Evolutionary conservation across 2,329 filamentous ascomycete genomes (phyloP), one percentile per base, ranked within the genome.

Genomic region (Diaporthe vaccinii): DNA sequence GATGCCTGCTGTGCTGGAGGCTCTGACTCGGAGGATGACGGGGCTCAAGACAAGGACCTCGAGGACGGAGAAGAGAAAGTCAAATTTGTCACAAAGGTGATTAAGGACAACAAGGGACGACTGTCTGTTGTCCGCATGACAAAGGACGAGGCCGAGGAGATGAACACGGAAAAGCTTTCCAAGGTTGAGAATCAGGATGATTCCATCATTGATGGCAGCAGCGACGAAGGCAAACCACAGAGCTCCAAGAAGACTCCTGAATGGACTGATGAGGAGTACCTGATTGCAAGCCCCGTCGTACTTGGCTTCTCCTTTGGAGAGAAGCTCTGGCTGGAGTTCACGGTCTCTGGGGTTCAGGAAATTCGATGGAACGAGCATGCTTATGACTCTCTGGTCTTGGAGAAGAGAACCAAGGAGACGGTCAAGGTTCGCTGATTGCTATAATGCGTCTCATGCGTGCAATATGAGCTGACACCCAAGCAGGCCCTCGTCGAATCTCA

Each of bases 281-380:
- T 98, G 8, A 93, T 97, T 67, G 92, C 95, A 2, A 96, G 94
- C 2, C 93, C 95, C 0, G 92, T 97, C 0, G 94, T 98, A 0
- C 89, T 97, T 2, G 96, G 95, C 0, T 98, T 98, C 79, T 91
- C 94, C 0, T 97, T 98, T 82, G 91, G 91, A 1, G 95, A 98
- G 84, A 98, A 98, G 84, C 87, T 95, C 14, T 98, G 95, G 96
- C 89, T 98, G 0, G 95, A 98, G 82, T 95, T 98, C 79, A 92
- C 92, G 0, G 92, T 98, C 28, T 94, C 93, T 0, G 92, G 93
- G 0, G 89, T 98, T 77, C 90, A 91, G 59, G 93, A 97, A 5
- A 96, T 98, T 77, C 89, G 92, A 49, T 98, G 94, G 94, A 96
- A 98, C 80, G 91, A 94, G 57, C 89, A 91, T 20, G 95, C 95